Base-by-base conservation (phyloP, 2,329 filamentous ascomycete genomes). In the Exophiala lecanii-corni region DNA sequence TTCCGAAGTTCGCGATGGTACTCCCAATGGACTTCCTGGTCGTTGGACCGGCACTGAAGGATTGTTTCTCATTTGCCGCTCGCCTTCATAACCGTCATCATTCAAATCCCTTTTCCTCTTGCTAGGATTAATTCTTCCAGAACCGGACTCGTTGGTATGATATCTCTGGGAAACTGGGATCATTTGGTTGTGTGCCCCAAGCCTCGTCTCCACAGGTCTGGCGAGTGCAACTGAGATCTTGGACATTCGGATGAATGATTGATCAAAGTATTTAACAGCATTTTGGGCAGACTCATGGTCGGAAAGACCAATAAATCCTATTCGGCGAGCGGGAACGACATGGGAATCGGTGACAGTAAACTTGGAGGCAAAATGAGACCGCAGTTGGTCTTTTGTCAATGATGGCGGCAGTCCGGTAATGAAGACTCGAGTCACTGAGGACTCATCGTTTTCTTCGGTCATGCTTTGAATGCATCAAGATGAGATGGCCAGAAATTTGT, bases 251-350 rank as follows among this genome's bases (percentile, higher is more conserved):
- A 98, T 88, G 67, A 89, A 98, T 51, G 89, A 84, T 63, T 80
- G 87, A 73, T 98, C 89, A 74, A 96, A 96, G 71, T 95, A 94
- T 66, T 86, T 89, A 62, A 94, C 85, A 33, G 92, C 91, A 60
- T 82, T 79, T 44, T 78, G 73, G 43, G 92, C 92, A 62, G 87
- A 84, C 50, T 91, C 80, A 10, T 84, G 72, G 39, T 79, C 86
- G 68, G 86, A 89, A 74, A 91, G 97, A 51, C 92, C 92, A 47
- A 98, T 81, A 74, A 95, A 98, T 57, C 89, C 92, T 66, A 98
- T 96, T 56, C 89, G 80, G 58, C 92, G 81, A 59, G 89, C 82
- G 4, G 87, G 79, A 61, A 97, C 86, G 62, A 96, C 78, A 75
- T 94, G 94, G 58, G 89, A 79, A 69, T 98, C 92, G 40, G 91